Evolutionary conservation across 2,329 filamentous ascomycete genomes (phyloP).

Genomic region (Nemania sp.): DNA sequence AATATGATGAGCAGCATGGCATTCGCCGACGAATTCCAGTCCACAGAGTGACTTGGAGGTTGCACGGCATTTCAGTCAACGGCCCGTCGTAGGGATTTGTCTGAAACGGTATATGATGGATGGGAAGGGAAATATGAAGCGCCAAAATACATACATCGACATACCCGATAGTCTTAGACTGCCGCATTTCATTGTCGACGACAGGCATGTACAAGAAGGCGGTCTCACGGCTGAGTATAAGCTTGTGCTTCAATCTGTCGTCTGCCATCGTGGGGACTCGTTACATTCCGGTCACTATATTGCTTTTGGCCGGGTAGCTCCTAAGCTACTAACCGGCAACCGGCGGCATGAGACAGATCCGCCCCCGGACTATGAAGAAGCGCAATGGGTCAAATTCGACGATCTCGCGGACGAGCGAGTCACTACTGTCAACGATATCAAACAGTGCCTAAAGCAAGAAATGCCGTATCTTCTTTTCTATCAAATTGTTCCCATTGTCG

Average conservation of each 20-base stretch:
- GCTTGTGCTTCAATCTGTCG: conserved; percentile 84
- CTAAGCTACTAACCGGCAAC: conserved; percentile 62
- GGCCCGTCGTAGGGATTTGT: conserved; percentile 89
- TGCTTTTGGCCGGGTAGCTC: conserved; percentile 77
- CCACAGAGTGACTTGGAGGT: conserved; percentile 74
- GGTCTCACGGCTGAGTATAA: conserved; percentile 89
- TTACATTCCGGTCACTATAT: conserved; percentile 92
- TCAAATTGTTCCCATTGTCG: conserved; percentile 85
- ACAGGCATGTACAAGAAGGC: conserved; percentile 64
- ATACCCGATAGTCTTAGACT: conserved; percentile 81
- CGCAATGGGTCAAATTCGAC: conserved; percentile 90
- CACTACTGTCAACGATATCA: conserved; percentile 74
- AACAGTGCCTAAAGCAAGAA: conserved; percentile 76
- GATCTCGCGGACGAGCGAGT: conserved; percentile 76
- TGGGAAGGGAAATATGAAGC: conserved; percentile 66
- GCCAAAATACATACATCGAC: conserved; percentile 83
- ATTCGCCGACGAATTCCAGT: conserved; percentile 62
- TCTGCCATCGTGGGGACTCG: conserved; percentile 87
- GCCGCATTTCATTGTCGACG: conserved; percentile 87
- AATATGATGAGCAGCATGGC: conserved; percentile 69
- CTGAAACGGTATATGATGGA: conserved; percentile 86
- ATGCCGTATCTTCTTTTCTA: conserved; percentile 96
- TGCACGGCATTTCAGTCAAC: conserved; percentile 81
- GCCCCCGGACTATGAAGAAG: conserved; percentile 68
- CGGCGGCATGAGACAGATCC: conserved; percentile 57